phyloP scores from a whole-genome alignment of 2,329 filamentous ascomycete species.

The Fusarium sp. region DNA sequence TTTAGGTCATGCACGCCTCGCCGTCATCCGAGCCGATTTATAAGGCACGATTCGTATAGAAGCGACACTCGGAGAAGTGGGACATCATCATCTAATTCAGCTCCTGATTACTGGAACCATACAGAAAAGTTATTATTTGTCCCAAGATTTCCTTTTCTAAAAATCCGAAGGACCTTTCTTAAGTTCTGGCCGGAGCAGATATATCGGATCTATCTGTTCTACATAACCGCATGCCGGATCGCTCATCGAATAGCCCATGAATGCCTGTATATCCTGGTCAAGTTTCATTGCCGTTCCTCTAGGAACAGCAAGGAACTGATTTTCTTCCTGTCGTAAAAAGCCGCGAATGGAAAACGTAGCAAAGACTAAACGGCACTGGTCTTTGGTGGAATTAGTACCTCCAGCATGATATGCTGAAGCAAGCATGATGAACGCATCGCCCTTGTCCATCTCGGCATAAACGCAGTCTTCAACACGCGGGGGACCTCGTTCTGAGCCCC shows the following conservation, averaged over 20 bases:
- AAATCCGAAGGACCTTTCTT: constrained; percentile 7
- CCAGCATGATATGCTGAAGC: constrained; percentile 24
- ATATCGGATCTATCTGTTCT: constrained; percentile 28
- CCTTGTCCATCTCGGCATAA: constrained; percentile 25
- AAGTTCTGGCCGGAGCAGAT: constrained; percentile 17
- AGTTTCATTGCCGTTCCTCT: not conserved
- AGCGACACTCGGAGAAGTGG: not conserved
- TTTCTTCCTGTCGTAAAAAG: constrained; percentile 26
- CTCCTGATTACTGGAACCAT: too few species aligned
- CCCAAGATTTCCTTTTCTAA: not conserved
- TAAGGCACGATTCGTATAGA: not conserved
- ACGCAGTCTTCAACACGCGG: constrained; percentile 10
- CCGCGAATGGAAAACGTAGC: constrained; percentile 10
- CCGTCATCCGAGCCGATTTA: not conserved
- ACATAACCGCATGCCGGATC: constrained; percentile 28
- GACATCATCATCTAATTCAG: not conserved
- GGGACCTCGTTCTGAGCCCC: constrained; percentile 11
- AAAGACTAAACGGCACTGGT: constrained; percentile 18
- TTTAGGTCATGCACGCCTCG: not conserved
- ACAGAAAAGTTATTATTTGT: not conserved
- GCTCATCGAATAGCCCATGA: constrained; percentile 28
- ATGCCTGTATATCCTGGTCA: constrained; percentile 15
- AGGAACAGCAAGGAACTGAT: constrained; percentile 19
- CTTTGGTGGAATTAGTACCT: constrained; percentile 13
- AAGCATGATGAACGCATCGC: constrained; percentile 30